Evolutionary conservation across 306 rosid genomes (phyloP).

Genomic region (Casuarina glauca): DNA sequence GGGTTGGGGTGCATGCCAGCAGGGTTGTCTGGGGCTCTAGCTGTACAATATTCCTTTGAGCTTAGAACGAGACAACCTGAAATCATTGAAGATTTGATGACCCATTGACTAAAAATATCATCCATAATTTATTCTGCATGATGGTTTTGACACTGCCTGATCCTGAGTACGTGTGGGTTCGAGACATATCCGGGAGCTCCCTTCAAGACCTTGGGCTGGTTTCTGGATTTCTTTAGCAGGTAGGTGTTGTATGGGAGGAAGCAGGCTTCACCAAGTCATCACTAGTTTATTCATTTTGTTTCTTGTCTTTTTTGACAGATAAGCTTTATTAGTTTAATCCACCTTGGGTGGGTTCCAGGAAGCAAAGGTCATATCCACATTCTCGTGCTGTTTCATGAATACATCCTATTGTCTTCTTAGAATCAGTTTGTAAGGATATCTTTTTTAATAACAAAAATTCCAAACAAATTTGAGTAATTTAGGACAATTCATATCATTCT

Average conservation of each 20-base stretch:
- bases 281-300: no score
- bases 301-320: not conserved
- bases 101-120: not conserved
- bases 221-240: constrained; percentile 30
- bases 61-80: constrained; percentile 42
- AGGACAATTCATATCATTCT: no score
- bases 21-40: constrained; percentile 1
- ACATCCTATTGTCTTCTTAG: no score
- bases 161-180: constrained; percentile 43
- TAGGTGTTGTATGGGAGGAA: not conserved
- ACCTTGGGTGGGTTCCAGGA: constrained; percentile 20
- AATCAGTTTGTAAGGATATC: no score
- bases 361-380: constrained; percentile 8
- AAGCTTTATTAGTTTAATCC: not conserved
- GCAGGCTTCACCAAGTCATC: not conserved
- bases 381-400: no score
- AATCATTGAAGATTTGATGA: constrained; percentile 24
- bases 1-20: constrained; percentile 62
- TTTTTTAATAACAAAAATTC: no score
- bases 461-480: no score
- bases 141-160: constrained; percentile 25
- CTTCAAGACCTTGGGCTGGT: constrained; percentile 28
- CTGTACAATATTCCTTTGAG: constrained; percentile 42
- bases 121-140: constrained; percentile 8
- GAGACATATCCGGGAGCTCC: constrained; percentile 29